Percentiles rank a stretch among this genome's conserved stretches.
Evolutionary conservation across 108 stramenopile species (phyloP).

Genomic region (Pinguiococcus pyrenoidosus): DNA sequence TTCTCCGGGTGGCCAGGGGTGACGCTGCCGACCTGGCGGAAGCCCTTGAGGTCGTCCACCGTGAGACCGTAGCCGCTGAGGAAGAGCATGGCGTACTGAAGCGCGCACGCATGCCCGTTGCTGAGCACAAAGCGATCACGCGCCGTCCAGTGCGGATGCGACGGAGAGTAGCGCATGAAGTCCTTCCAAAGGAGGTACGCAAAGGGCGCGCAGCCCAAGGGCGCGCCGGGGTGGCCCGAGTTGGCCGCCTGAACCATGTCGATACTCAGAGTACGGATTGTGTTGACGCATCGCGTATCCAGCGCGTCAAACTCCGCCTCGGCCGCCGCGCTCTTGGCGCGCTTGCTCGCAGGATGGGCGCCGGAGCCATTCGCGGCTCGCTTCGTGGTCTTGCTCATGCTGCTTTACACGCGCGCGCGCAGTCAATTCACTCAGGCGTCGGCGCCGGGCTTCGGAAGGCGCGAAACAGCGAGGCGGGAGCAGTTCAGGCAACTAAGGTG

Average conservation of each 20-base stretch:
- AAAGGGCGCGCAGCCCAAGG: slow-evolving; percentile 98
- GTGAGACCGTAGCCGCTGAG: slow-evolving; percentile 71
- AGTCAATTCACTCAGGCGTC: too few species aligned
- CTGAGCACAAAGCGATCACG: slow-evolving; percentile 93
- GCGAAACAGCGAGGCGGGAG: too few species aligned
- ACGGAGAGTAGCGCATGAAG: slow-evolving; percentile 65
- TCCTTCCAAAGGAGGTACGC: slow-evolving; percentile 79
- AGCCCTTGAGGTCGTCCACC: slow-evolving; percentile 69
- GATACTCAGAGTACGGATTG: slow-evolving; percentile 73
- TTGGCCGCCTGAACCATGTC: slow-evolving; percentile 87
- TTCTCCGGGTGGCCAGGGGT: slow-evolving; percentile 98
- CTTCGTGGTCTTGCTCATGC: too few species aligned
- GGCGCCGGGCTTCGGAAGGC: too few species aligned
- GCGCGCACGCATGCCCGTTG: slow-evolving; percentile 93
- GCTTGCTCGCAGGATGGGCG: too few species aligned
- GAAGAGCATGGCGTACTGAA: slow-evolving; percentile 94
- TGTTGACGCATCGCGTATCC: too few species aligned
- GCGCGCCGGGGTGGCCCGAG: slow-evolving; percentile 92
- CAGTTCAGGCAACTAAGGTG: too few species aligned
- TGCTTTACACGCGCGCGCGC: too few species aligned
- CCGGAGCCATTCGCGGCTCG: too few species aligned
- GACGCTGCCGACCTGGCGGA: slow-evolving; percentile 65
- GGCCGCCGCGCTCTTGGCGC: too few species aligned
- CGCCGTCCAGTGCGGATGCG: slow-evolving; percentile 59
- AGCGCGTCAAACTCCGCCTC: too few species aligned